Base-by-base conservation (phyloP, 2,329 filamentous ascomycete species). In the Escovopsis sp. region DNA sequence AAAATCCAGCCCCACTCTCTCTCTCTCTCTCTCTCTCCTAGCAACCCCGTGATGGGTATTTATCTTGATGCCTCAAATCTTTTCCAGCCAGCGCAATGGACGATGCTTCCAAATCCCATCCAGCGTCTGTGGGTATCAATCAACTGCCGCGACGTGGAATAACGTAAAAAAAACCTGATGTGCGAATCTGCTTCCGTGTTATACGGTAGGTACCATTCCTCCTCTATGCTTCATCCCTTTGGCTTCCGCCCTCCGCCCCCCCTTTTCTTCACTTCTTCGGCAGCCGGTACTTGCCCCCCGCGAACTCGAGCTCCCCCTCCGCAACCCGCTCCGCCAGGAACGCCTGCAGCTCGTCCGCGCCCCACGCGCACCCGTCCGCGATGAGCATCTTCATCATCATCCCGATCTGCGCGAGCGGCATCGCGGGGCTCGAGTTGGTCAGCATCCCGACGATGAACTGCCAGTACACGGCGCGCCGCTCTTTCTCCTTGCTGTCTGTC, bases 331-430 rank as follows among this genome's bases (percentile, higher is more conserved):
- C 76, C 8, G 66, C 74, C 44, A 96, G 62, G 57, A 95, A 83
- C 58, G 82, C 83, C 52, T 79, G 76, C 47, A 96, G 63, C 62
- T 96, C 88, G 56, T 94, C 88, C 53, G 84, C 84, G 47, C 81
- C 85, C 72, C 86, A 94, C 0, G 84, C 76, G 56, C 94, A 95
- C 2, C 87, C 88, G 11, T 86, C 86, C 0, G 84, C 76, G 40
- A 95, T 78, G 44, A 89, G 73, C 72, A 96, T 89, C 62, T 85
- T 86, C 70, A 98, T 72, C 85, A 96, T 95, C 81, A 88, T 94
- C 8, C 79, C 72, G 49, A 98, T 93, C 57, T 87, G 76, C 42
- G 70, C 70, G 45, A 88, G 65, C 39, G 84, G 80, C 84, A 95
- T 91, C 25, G 81, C 63, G 14, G 72, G 76, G 14, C 81, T 81